Base-by-base conservation (phyloP, 371 early-diverging fungal genomes). In the Homolaphlyctis polyrhiza region DNA sequence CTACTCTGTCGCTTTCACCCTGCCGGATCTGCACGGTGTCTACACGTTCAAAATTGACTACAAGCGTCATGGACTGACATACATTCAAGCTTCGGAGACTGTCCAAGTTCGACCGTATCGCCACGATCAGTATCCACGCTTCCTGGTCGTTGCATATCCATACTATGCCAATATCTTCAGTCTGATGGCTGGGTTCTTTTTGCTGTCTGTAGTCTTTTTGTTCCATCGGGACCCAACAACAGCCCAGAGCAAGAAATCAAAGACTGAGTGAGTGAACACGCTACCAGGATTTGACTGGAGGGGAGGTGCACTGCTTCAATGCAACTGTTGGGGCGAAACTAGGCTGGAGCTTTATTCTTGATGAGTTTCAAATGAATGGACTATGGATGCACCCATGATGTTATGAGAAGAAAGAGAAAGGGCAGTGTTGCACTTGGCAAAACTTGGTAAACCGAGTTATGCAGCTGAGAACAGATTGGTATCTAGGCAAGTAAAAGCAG, bases 1-100 rank as follows among this genome's bases (percentile, higher is more conserved):
- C 64, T 91, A 83, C 70, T 67, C 72, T 35, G 73, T 86, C 1
- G 77, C 79, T 35, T 62, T 96, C 48, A 80, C 77, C 47, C 79
- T 97, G 35, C 98, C 98, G 35, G 97, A 97, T 71, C 88, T 88
- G 27, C 93, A 95, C 74, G 98, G 98, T 64, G 95, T 96, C 16
- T 98, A 91, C 76, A 96, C 95, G 8, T 89, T 97, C 75, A 87
- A 86, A 55, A 90, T 96, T 54, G 90, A 93, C 68, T 96, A 96
- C 77, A 89, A 91, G 71, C 69, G 79, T 14, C 77, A 86, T 6
- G 97, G 97, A 1, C 73, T 82, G 51, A 80, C 89, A 14, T 90
- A 84, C 65, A 64, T 97, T 30, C 75, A 80, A 57, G 86, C 86
- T 1, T 76, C 78, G 55, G 91, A 92, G 57, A 87, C 87, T 8